A percentile compares a stretch with the other conserved stretches of the same genome.
Evolutionary conservation across 257 asterid species (phyloP).

Genomic region (Solanum gracilifrons): DNA sequence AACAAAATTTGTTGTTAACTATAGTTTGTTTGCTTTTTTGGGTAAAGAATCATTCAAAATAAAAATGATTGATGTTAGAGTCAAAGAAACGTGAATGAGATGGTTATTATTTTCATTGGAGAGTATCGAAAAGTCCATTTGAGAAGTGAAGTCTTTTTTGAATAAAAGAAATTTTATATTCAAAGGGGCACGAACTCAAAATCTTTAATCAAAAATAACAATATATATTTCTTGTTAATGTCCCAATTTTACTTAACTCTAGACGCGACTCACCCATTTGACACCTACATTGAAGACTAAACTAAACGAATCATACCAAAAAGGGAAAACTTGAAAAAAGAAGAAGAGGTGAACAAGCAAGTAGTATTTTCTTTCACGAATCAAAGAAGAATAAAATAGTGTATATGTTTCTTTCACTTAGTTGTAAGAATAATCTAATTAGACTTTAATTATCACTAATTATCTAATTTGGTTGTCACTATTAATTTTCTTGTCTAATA

Average conservation of each 20-base stretch:
- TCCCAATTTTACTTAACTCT: not conserved
- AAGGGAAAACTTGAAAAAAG: not conserved
- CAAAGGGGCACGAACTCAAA: accelerated
- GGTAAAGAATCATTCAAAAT: not conserved
- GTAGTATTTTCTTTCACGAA: not conserved
- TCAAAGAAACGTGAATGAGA: not conserved
- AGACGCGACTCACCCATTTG: not conserved
- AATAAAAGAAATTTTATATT: too few relatives aligned
- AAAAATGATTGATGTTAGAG: not conserved
- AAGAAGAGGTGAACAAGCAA: not conserved
- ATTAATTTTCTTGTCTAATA: not conserved
- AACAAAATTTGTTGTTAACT: too few relatives aligned
- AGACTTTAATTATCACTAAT: not conserved
- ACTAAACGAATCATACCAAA: not conserved
- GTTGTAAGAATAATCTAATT: not conserved
- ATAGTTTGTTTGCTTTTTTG: too few relatives aligned
- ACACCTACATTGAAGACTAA: not conserved
- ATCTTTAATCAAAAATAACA: too few relatives aligned
- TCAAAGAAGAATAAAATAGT: not conserved
- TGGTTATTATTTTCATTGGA: not conserved
- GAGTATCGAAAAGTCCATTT: not conserved
- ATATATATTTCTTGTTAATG: too few relatives aligned
- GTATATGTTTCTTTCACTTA: not conserved
- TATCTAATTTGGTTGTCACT: not conserved
- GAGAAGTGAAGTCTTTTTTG: too few relatives aligned